Base-by-base conservation (phyloP, 1,284 basidiomycete genomes). In the Thelephora terrestris region DNA sequence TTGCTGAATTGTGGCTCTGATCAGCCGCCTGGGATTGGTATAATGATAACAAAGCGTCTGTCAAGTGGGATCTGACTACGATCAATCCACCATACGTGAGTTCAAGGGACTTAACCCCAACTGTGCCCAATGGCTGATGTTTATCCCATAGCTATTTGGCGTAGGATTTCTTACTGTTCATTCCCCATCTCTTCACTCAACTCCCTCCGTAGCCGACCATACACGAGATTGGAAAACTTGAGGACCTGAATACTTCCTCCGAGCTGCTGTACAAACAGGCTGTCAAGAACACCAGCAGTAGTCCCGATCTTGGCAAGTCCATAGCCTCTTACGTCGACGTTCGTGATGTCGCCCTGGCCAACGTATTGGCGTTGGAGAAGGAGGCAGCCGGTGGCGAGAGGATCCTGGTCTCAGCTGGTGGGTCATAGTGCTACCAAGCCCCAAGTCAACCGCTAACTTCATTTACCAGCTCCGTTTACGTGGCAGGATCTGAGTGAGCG, bases 301-400 rank as follows among this genome's bases (percentile, higher is more conserved):
- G 43, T 37, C 37, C 39, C n/a, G 43, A 23, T 14, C 43, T 45
- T 14, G 7, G 35, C 17, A 23, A 36, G 38, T 46, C 35, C 24
- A 49, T 32, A 12, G 48, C 34, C 47, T n/a, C 27, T 23, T 79
- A 69, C 64, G 68, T 79, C 34, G 76, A 81, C 52, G 78, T 79
- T 1, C 69, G 77, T 17, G 78, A 81, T 52, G 64, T 83, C 23
- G 79, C 75, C 1, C 61, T 68, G 7, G 75, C 73, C 0, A 79
- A 84, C 52, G 62, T 72, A 7, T 65, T 69, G 14, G 74, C 80
- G 1, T 64, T 82, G 2, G 67, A 71, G 27, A 68, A 68, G 32
- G 61, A 68, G 6, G 71, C 70, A 16, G 82, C 81, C 0, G 71
- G 71, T 3, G 77, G 74, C 0, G 63, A 85, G 54, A 67, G 84